Evolutionary conservation across 2,329 filamentous ascomycete species (phyloP).

Genomic region (Zarea fungicola): DNA sequence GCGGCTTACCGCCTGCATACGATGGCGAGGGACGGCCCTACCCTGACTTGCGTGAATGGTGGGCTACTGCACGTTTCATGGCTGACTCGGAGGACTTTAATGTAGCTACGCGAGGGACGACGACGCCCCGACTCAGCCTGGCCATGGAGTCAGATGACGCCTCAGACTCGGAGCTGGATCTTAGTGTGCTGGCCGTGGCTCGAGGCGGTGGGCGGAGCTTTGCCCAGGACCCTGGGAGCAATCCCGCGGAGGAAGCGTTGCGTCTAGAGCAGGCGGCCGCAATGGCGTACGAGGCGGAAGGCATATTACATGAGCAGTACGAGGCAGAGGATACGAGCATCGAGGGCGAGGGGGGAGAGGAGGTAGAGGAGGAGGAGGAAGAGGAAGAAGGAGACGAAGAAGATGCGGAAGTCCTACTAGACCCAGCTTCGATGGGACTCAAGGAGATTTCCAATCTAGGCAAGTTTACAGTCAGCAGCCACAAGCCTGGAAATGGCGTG

Average conservation of each 20-base stretch:
- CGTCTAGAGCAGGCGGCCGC: slow-evolving; percentile 16
- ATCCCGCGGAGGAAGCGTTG: slow-evolving; percentile 13
- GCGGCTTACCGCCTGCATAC: not conserved
- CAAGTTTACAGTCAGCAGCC: slow-evolving; percentile 75
- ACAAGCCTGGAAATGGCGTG: slow-evolving; percentile 75
- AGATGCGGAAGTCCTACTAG: slow-evolving; percentile 41
- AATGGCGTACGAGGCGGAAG: slow-evolving; percentile 23
- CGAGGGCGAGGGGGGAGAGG: slow-evolving; percentile 31
- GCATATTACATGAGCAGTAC: slow-evolving; percentile 12
- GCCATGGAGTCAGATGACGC: slow-evolving; percentile 29
- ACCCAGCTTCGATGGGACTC: slow-evolving; percentile 50
- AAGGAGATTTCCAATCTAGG: slow-evolving; percentile 84
- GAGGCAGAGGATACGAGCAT: slow-evolving; percentile 22
- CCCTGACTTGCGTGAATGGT: too few relatives aligned
- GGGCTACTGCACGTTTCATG: too few relatives aligned
- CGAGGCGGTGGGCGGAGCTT: slow-evolving; percentile 19
- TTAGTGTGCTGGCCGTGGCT: slow-evolving; percentile 32
- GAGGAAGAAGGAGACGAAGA: slow-evolving; percentile 34
- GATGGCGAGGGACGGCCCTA: too few relatives aligned
- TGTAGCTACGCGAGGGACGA: slow-evolving; percentile 24
- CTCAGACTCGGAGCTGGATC: slow-evolving; percentile 32
- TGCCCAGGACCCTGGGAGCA: not conserved
- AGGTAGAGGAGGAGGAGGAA: slow-evolving; percentile 25
- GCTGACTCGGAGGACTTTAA: not conserved
- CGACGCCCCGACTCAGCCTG: slow-evolving; percentile 32